Evolutionary conservation across 2,329 filamentous ascomycete species (phyloP), one percentile per base, ranked within the genome.

Genomic region (Scedosporium apiospermum): DNA sequence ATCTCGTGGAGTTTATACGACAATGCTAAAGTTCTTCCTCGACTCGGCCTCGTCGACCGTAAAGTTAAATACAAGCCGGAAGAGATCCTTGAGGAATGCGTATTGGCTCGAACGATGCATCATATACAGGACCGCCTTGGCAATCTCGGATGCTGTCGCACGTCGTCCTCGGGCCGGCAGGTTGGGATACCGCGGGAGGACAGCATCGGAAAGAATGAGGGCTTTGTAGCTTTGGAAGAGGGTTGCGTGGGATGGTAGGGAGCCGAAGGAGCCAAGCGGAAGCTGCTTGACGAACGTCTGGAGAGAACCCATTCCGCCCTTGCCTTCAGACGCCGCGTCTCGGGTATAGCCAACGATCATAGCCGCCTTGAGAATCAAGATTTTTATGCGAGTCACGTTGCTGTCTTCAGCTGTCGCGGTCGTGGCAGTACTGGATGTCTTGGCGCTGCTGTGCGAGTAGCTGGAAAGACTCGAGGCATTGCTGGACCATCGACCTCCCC

Each of bases 31-130:
- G 63, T 81, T 84, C 69, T 89, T 88, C 66, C 88, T 80, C 62
- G 80, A 77, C 57, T 88, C 85, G 1, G 85, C 88, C 68, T 96
- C 92, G 62, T 96, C 91, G 16, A 91, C 76, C 58, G 88, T 84
- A 70, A 93, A 93, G 3, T 91, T 89, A 72, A 96, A 96, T 2
- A 96, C 91, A 49, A 93, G 80, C 61, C 85, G 83, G 76, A 90
- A 97, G 14, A 97, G 78, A 69, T 96, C 92, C 59, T 86, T 81
- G 65, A 97, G 77, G 80, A 93, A 97, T 7, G 79, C 79, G 73
- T 95, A 95, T 68, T 92, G 86, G 63, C 85, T 82, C 30, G 82
- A 81, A 44, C 84, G 86, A 63, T 85, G 80, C 61, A 84, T 83
- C 83, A 96, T 90, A 79, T 88, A 88, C 61, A 83, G 80, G 6